phyloP scores from a whole-genome alignment of 2,329 filamentous ascomycete genomes.

The Thelonectria rubi region DNA sequence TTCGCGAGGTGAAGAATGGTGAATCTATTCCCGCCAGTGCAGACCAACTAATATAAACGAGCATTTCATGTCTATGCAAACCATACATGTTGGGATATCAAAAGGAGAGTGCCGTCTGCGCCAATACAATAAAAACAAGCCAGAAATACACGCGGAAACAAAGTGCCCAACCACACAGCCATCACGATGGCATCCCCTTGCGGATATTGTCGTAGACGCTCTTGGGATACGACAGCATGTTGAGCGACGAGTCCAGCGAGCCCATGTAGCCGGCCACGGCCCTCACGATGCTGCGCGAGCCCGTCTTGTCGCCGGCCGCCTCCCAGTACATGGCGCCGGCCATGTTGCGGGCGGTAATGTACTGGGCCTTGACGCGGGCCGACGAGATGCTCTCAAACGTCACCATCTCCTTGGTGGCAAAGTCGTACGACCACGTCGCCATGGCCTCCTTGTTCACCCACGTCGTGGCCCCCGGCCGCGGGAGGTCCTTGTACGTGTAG shows the following conservation, averaged over 20 bases:
- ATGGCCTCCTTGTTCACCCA: conserved; percentile 64
- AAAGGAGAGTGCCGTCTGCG: background rate
- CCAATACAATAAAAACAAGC: conserved; percentile 5
- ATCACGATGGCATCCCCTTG: conserved; percentile 42
- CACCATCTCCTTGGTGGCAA: conserved; percentile 66
- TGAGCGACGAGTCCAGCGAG: conserved; percentile 58
- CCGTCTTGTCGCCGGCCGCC: conserved; percentile 70
- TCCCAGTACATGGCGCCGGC: conserved; percentile 90
- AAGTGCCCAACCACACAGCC: background rate
- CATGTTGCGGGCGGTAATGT: conserved; percentile 67
- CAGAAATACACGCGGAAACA: background rate
- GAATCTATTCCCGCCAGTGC: too few relatives aligned
- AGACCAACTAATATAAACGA: background rate
- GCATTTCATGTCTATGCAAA: background rate
- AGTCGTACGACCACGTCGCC: conserved; percentile 78
- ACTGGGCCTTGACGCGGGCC: conserved; percentile 69
- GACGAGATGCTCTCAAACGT: conserved; percentile 73
- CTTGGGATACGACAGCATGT: conserved; percentile 64
- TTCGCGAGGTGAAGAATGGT: too few relatives aligned
- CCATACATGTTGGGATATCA: background rate
- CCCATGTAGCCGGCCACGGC: conserved; percentile 59
- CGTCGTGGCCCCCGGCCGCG: conserved; percentile 65
- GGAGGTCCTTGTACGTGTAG: conserved; percentile 79
- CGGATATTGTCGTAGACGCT: conserved; percentile 68
- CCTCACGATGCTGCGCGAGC: conserved; percentile 65